These are phyloP conservation scores for Rhodamnia argentea DNA, from an alignment of 345 rosid species.

Conservation along the genomic window DNA sequence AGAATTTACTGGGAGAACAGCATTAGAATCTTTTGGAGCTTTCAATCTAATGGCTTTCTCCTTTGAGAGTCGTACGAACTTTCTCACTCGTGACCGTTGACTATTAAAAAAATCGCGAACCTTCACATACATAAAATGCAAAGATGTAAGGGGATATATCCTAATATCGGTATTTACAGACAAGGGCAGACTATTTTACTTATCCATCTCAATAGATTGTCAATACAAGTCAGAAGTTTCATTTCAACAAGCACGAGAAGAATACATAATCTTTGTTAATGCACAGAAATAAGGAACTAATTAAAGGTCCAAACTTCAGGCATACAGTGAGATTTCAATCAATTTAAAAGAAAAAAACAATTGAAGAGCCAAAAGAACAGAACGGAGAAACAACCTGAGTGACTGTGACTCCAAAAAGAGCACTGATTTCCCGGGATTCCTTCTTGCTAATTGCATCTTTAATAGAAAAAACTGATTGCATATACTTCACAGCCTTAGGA, in stretches of 20 bases:
- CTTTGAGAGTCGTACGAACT: slow-evolving; percentile 61
- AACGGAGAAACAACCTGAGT: slow-evolving; percentile 48
- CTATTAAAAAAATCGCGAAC: slow-evolving; percentile 82
- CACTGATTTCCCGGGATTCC: slow-evolving; percentile 92
- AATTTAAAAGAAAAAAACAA: not conserved
- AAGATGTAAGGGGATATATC: not conserved
- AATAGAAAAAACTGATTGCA: slow-evolving; percentile 83
- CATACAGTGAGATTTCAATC: not conserved
- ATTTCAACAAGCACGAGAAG: not conserved
- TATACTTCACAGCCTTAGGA: slow-evolving; percentile 87
- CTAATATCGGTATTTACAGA: not conserved
- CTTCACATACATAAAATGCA: slow-evolving; percentile 15
- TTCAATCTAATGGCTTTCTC: slow-evolving; percentile 48
- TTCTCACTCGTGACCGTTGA: slow-evolving; percentile 85
- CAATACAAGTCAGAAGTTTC: not conserved
- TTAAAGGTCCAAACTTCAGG: not conserved
- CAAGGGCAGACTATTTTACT: not conserved
- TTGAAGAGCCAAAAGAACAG: not conserved
- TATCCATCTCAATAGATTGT: not conserved
- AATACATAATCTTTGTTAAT: not conserved
- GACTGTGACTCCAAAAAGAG: slow-evolving; percentile 73
- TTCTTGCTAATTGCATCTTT: slow-evolving; percentile 93
- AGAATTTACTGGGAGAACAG: slow-evolving; percentile 17
- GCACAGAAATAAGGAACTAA: not conserved
- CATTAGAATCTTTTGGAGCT: slow-evolving; percentile 12